Percentiles rank a stretch among this genome's conserved stretches.
These are phyloP conservation scores for Cryptosporidium meleagridis DNA, from an alignment of 169 alveolate genomes.

Conservation along the genomic window DNA sequence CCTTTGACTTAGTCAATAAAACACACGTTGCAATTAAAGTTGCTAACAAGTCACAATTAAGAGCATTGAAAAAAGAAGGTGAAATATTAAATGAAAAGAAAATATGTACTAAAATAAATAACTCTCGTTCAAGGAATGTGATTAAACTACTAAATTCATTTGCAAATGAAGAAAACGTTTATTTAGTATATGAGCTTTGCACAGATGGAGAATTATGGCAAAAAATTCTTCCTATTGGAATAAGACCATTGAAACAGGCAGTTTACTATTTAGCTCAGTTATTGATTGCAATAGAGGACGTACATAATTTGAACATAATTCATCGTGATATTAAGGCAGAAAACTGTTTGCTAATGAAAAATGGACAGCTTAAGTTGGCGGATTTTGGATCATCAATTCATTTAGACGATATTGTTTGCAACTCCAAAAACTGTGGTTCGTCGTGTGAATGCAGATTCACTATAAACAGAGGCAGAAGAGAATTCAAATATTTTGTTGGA, in stretches of 20 bases:
- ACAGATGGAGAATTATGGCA: constrained; percentile 58
- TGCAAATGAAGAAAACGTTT: constrained; percentile 21
- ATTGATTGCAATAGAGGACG: constrained; percentile 88
- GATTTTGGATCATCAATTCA: constrained; percentile 85
- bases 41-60: constrained; percentile 29
- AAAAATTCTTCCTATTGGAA: constrained; percentile 46
- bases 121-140: background rate
- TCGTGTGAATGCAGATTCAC: constrained; percentile 49
- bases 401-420: constrained; percentile 74
- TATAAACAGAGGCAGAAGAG: constrained; percentile 77
- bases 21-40: constrained; percentile 55
- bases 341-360: constrained; percentile 62
- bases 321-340: constrained; percentile 95
- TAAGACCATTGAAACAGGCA: constrained; percentile 46
- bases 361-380: constrained; percentile 53
- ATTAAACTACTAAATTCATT: constrained; percentile 46
- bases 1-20: constrained; percentile 9
- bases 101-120: constrained; percentile 10
- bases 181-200: constrained; percentile 33
- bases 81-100: constrained; percentile 69
- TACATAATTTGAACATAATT: constrained; percentile 90
- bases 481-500: constrained; percentile 89
- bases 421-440: constrained; percentile 20
- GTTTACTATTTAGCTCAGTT: constrained; percentile 80
- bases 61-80: constrained; percentile 36